These are phyloP conservation scores for Trichoderma sp. DNA, from an alignment of 2,329 filamentous ascomycete genomes.

Conservation along the genomic window DNA sequence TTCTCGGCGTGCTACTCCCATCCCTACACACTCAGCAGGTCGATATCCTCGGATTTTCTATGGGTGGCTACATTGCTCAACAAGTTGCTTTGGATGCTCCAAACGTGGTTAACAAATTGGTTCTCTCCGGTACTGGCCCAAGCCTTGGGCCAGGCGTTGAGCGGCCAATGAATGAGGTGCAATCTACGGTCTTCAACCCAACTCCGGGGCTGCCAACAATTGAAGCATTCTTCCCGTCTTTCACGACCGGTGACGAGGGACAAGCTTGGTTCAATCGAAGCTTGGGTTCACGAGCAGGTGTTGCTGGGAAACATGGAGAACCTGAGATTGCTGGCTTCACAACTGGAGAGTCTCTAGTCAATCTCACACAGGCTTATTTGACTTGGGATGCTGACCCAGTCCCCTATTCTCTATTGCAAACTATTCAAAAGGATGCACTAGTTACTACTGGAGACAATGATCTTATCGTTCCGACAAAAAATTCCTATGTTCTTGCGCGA, in stretches of 20 bases:
- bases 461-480: background rate
- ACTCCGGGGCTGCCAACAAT: background rate
- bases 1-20: background rate
- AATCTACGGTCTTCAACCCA: slow-evolving; percentile 1
- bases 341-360: background rate
- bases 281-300: background rate
- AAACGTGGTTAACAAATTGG: slow-evolving; percentile 37
- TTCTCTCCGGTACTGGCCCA: slow-evolving; percentile 44
- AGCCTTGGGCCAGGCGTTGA: slow-evolving; percentile 37
- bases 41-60: slow-evolving; percentile 49
- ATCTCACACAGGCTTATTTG: slow-evolving; percentile 8
- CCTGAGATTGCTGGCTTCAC: background rate
- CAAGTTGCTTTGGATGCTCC: slow-evolving; percentile 41
- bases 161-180: slow-evolving; percentile 22
- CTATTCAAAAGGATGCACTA: slow-evolving; percentile 2
- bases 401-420: background rate
- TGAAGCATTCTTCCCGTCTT: background rate
- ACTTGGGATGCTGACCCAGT: slow-evolving; percentile 9
- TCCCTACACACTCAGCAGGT: slow-evolving; percentile 23
- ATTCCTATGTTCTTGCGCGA: background rate
- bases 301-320: slow-evolving; percentile 1
- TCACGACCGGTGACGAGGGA: background rate
- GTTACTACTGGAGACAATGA: slow-evolving; percentile 1
- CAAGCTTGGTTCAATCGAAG: slow-evolving; percentile 1
- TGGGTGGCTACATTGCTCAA: slow-evolving; percentile 48